Evolutionary conservation across 768 basidiomycete species (phyloP).

Genomic region (Hirschioporus abietinus): DNA sequence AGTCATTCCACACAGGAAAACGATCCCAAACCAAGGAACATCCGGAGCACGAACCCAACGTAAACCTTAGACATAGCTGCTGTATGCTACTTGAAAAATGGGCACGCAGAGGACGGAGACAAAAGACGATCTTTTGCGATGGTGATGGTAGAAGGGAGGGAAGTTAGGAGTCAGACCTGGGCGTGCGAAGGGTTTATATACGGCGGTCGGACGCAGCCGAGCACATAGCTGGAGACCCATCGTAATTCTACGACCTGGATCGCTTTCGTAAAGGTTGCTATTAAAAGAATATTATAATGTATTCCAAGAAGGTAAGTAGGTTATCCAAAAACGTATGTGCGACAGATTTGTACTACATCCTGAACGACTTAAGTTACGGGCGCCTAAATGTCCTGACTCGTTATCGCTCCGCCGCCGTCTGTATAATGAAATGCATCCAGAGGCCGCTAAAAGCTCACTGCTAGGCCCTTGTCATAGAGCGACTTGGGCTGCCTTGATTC

Average conservation of each 20-base stretch:
- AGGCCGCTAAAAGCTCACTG: too few relatives aligned
- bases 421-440: too few relatives aligned
- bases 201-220: neutral
- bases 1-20: slow-evolving; percentile 48
- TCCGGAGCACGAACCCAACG: slow-evolving; percentile 76
- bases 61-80: slow-evolving; percentile 77
- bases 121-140: slow-evolving; percentile 47
- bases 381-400: too few relatives aligned
- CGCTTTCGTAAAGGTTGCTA: neutral
- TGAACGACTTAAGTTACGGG: too few relatives aligned
- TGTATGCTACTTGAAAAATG: slow-evolving; percentile 38
- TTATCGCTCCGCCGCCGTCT: too few relatives aligned
- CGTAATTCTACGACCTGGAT: slow-evolving; percentile 1
- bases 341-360: neutral
- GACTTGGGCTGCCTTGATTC: too few relatives aligned
- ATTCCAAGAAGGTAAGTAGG: neutral
- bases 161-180: slow-evolving; percentile 19
- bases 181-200: slow-evolving; percentile 4
- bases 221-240: neutral
- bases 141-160: slow-evolving; percentile 34
- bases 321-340: neutral
- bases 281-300: neutral
- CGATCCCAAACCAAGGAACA: slow-evolving; percentile 34
- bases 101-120: slow-evolving; percentile 27
- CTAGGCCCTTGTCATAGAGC: too few relatives aligned